These are phyloP conservation scores for Vitis rotundifolia DNA, from an alignment of 164 flowering plant genomes.

Conservation along the genomic window DNA sequence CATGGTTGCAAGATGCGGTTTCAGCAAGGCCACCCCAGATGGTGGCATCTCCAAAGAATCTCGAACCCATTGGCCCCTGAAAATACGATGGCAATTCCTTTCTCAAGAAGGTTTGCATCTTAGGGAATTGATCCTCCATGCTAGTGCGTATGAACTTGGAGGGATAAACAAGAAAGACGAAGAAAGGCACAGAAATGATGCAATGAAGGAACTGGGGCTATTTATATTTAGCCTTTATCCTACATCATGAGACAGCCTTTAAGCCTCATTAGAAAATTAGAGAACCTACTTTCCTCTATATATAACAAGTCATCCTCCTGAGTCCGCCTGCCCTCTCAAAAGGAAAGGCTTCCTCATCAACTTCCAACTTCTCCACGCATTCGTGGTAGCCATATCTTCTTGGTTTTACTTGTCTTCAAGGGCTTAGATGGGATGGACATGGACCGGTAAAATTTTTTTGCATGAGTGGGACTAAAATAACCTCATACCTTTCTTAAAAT, in stretches of 20 bases:
- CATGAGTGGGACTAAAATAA: constrained; percentile 22
- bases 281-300: constrained; percentile 20
- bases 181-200: constrained; percentile 20
- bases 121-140: constrained; percentile 44
- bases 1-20: constrained; percentile 8
- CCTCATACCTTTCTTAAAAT: constrained; percentile 4
- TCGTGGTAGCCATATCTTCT: constrained; percentile 25
- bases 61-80: constrained; percentile 20
- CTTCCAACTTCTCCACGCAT: constrained; percentile 16
- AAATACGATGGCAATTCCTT: constrained; percentile 26
- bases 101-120: constrained; percentile 33
- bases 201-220: constrained; percentile 13
- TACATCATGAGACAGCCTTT: constrained; percentile 10
- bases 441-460: constrained; percentile 15
- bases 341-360: constrained; percentile 12
- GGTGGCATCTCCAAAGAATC: constrained; percentile 19
- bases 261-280: constrained; percentile 10
- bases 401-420: constrained; percentile 18
- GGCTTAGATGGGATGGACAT: not conserved
- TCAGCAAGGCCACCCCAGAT: constrained; percentile 19
- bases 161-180: not conserved
- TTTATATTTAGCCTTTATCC: constrained; percentile 19
- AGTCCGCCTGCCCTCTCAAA: constrained; percentile 14
- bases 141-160: not conserved
- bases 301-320: constrained; percentile 12